Evolutionary conservation across 148 eudicot species (phyloP), one percentile per base, ranked within the genome.

Genomic region (Amaranthus hypochondriacus): DNA sequence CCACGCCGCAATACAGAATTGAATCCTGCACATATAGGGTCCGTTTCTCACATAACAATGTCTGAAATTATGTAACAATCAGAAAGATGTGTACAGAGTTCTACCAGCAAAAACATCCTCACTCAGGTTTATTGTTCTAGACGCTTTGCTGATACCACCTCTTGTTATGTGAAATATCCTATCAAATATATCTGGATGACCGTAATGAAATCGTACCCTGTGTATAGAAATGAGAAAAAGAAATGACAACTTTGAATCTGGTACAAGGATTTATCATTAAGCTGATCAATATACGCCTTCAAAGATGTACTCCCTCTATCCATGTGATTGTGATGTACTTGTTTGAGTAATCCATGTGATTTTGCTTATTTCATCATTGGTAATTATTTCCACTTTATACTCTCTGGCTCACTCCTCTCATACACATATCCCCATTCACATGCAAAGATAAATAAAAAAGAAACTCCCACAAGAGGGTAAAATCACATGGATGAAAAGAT

Each of bases 71-170:
- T 53, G 70, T 50, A 74, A 53, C 7, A 75, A 48, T 4, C 5
- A 61, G 49, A 76, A 52, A 43, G 54, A 64, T 5, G 28, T 10
- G 14, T 68, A 14, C 68, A 53, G 49, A 68, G 3, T 50, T 81
- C 56, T 82, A 90, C 99, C 99, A 43, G 97, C 98, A 83, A 87
- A 95, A 77, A 95, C 92, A 84, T 95, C 99, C 80, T 95, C 99
- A 66, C 97, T 95, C 65, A 95, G 86, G 77, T 95, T 95, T 55
- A 95, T 87, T 14, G 97, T 92, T 82, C 84, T 92, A 65, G 99
- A 90, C 69, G 97, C 97, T 85, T 95, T 95, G 89, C 99, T 95
- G 68, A 95, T 83, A 72, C 99, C 99, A 73, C 99, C 99, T 82
- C 96, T 80, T 79, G 99, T 95, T 71, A 95, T 79, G 87, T 95